Evolutionary conservation across 495 filamentous ascomycete genomes (phyloP).

Genomic region (Sordaria brevicollis): DNA sequence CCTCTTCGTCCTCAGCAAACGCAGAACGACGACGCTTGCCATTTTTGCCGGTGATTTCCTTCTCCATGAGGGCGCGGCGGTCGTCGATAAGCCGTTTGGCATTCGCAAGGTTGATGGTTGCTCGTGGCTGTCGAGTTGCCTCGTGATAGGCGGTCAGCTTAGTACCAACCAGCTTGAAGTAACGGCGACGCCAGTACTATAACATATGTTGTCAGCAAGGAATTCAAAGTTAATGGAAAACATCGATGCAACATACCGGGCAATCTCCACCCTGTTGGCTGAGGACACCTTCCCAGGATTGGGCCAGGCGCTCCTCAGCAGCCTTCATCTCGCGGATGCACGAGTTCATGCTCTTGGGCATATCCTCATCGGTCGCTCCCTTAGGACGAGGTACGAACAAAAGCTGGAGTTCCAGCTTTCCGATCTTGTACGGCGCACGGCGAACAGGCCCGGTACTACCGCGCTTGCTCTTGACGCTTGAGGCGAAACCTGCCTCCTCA

Average conservation of each 20-base stretch:
- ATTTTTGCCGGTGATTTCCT: conserved; percentile 60
- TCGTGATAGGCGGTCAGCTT: conserved; percentile 96
- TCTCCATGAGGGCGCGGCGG: conserved; percentile 68
- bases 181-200: conserved; percentile 93
- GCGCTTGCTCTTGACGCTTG: conserved; percentile 85
- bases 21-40: conserved; percentile 81
- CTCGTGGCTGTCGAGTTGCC: conserved; percentile 84
- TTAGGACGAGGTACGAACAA: conserved; percentile 89
- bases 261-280: conserved; percentile 97
- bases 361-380: conserved; percentile 82
- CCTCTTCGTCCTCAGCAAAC: conserved; percentile 96
- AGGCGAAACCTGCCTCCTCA: conserved; percentile 57
- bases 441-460: conserved; percentile 50
- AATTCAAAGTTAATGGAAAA: not conserved
- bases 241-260: conserved; percentile 59
- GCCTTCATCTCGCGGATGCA: conserved; percentile 88
- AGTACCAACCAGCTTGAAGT: conserved; percentile 85
- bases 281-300: conserved; percentile 76
- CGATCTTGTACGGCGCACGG: conserved; percentile 85
- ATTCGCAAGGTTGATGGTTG: conserved; percentile 92
- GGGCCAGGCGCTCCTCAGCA: conserved; percentile 61
- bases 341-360: conserved; percentile 96
- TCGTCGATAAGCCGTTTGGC: conserved; percentile 93
- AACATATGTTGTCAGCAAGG: conserved; percentile 15
- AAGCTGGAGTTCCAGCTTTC: conserved; percentile 84